Evolutionary conservation across 192 early-diverging fungal genomes (phyloP).

Genomic region (Dissophora ornata): DNA sequence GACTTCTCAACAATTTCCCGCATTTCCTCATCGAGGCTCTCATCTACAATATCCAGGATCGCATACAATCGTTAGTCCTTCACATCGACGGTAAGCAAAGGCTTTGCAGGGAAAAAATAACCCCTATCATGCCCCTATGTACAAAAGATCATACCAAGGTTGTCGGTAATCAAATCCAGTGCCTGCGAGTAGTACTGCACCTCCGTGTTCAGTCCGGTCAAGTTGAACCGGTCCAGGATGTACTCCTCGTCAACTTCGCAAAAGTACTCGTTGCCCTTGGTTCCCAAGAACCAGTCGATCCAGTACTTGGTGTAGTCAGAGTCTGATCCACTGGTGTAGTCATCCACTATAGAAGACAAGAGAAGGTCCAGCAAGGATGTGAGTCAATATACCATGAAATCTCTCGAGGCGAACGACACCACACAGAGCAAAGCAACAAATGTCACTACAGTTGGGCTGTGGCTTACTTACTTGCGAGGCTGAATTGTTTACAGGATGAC

Average conservation of each 20-base stretch:
- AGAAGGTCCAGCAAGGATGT: too few species aligned
- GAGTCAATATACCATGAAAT: too few species aligned
- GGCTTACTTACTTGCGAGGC: too few species aligned
- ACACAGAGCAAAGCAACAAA: too few species aligned
- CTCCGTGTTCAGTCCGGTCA: constrained; percentile 92
- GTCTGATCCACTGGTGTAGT: constrained; percentile 68
- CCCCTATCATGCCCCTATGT: too few species aligned
- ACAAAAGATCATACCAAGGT: constrained; percentile 63
- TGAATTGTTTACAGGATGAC: too few species aligned
- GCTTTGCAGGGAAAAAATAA: too few species aligned
- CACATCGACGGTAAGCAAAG: too few species aligned
- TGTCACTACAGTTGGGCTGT: too few species aligned
- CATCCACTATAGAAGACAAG: constrained; percentile 56
- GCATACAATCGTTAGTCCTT: background rate
- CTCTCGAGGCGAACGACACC: too few species aligned
- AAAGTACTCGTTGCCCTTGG: constrained; percentile 97
- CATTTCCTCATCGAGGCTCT: constrained; percentile 74
- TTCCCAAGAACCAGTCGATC: constrained; percentile 94
- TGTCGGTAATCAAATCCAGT: constrained; percentile 93
- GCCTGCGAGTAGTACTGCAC: constrained; percentile 92
- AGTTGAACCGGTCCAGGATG: constrained; percentile 96
- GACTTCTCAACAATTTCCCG: constrained; percentile 87
- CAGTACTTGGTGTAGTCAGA: constrained; percentile 83
- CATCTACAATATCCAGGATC: constrained; percentile 60
- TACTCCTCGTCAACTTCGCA: constrained; percentile 99